Base-by-base conservation (phyloP, 2,329 filamentous ascomycete species). In the Fusarium tricinctum region DNA sequence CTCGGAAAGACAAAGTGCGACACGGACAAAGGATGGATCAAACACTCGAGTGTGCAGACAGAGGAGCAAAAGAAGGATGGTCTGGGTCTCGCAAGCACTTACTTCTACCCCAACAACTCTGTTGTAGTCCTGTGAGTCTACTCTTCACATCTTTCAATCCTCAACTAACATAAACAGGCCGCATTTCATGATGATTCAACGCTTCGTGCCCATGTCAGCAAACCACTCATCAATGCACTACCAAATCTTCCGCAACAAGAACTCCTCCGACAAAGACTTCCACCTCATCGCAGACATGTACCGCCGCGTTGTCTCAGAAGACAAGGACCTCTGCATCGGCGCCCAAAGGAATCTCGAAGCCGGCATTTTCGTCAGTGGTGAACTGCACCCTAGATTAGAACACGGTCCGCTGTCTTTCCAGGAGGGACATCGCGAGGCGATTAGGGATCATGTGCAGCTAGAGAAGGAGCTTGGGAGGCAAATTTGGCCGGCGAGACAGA, bases 131-230 rank as follows among this genome's bases (percentile, higher is more conserved):
- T 66, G 66, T 69, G 33, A 69, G 66, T 63, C 2, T 26, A 14
- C 6, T 13, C 1, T 12, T 32, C 2, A 19, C 4, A 2, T 15
- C 10, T 12, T 8, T 2, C 3, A n/a, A 8, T 7, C 2, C 4
- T 1, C 5, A 9, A 12, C 42, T 40, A 20, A 64, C 23, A 1
- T 3, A 0, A 5, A 5, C 2, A 68, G 64, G 8, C 64, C 64
- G 1, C 64, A 68, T 23, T 68, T 68, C 23, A 68, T 68, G 64
- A 68, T 68, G 64, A 68, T 68, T 2, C 64, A 68, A 5, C 61
- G 66, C 1, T 68, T 68, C 32, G 50, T 68, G 22, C 64, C 64
- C 9, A 50, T 38, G 15, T 61, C 58, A 3, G 51, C 64, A 13
- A 17, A 52, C 4, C 13, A 26, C 12, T 68, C 64, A 9, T 47